Conservation (phyloP, 805 yeast species). For the Cyberlindnera americana region DNA sequence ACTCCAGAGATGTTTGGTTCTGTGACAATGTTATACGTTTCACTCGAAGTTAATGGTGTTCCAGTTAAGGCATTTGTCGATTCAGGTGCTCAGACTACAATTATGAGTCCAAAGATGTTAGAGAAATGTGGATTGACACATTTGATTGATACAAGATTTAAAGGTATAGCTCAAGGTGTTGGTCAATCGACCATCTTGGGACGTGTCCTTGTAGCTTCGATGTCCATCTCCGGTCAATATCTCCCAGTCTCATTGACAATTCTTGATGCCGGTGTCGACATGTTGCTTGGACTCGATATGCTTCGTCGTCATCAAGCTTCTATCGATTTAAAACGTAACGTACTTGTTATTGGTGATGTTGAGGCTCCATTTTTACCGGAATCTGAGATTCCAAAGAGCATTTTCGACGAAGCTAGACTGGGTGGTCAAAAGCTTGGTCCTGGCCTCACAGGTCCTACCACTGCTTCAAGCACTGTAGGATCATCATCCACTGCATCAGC, state of each 20-base stretch:
- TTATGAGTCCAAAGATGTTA: slow-evolving; percentile 75
- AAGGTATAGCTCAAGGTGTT: slow-evolving; percentile 86
- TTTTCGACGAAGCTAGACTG: neutral
- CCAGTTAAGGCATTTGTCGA: slow-evolving; percentile 92
- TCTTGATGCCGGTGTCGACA: slow-evolving; percentile 67
- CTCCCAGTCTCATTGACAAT: slow-evolving; percentile 70
- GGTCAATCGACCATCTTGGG: slow-evolving; percentile 81
- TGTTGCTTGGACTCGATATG: slow-evolving; percentile 89
- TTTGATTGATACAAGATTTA: slow-evolving; percentile 73
- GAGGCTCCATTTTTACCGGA: slow-evolving; percentile 73
- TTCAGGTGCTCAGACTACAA: slow-evolving; percentile 91
- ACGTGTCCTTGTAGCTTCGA: slow-evolving; percentile 82
- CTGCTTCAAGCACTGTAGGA: neutral
- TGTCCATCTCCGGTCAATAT: slow-evolving; percentile 64
- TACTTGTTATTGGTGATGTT: slow-evolving; percentile 66
- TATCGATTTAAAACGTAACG: slow-evolving; percentile 67
- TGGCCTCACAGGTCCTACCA: neutral
- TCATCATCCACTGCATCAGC: slow-evolving; percentile 8
- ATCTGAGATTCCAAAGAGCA: slow-evolving; percentile 54
- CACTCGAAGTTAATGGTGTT: slow-evolving; percentile 72
- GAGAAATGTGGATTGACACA: slow-evolving; percentile 65
- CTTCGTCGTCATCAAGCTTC: slow-evolving; percentile 81
- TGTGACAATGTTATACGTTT: slow-evolving; percentile 81
- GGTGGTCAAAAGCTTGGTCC: slow-evolving; percentile 1
- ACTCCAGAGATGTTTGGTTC: slow-evolving; percentile 86